These are phyloP conservation scores for Clarireedia paspali DNA, from an alignment of 2,329 filamentous ascomycete species.

Conservation along the genomic window DNA sequence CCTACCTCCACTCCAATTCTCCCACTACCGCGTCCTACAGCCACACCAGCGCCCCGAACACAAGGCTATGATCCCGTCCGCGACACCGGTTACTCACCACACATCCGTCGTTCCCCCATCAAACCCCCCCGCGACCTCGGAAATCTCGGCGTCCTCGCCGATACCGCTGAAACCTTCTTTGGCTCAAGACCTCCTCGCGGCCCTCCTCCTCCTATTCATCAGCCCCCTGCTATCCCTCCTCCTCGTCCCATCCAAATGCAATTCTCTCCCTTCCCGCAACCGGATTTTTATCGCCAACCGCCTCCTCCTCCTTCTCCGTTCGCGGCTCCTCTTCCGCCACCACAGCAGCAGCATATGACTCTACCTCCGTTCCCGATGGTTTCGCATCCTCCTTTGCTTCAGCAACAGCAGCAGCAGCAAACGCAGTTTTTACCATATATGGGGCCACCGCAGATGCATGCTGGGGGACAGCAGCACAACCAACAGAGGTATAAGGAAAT, in stretches of 20 bases:
- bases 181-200: neutral
- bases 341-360: neutral
- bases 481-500: neutral
- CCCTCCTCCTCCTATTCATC: neutral
- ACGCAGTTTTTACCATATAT: neutral
- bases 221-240: neutral
- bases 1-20: neutral
- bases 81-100: slow-evolving; percentile 11
- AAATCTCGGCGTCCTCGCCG: slow-evolving; percentile 1
- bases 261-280: neutral
- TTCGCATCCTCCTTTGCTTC: too few species aligned
- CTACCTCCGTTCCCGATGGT: too few species aligned
- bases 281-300: neutral
- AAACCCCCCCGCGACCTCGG: neutral
- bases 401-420: neutral
- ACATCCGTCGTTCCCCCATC: slow-evolving; percentile 1
- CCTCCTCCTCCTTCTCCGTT: neutral
- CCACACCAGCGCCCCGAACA: slow-evolving; percentile 3
- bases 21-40: neutral
- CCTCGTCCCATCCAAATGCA: neutral
- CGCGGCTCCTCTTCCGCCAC: neutral
- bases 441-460: neutral
- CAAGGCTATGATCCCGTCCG: slow-evolving; percentile 21
- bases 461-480: neutral
- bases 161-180: neutral